A percentile compares a stretch with the other conserved stretches of the same genome.
phyloP scores from a whole-genome alignment of 129 eudicot genomes.

The Flaveria bidentis region DNA sequence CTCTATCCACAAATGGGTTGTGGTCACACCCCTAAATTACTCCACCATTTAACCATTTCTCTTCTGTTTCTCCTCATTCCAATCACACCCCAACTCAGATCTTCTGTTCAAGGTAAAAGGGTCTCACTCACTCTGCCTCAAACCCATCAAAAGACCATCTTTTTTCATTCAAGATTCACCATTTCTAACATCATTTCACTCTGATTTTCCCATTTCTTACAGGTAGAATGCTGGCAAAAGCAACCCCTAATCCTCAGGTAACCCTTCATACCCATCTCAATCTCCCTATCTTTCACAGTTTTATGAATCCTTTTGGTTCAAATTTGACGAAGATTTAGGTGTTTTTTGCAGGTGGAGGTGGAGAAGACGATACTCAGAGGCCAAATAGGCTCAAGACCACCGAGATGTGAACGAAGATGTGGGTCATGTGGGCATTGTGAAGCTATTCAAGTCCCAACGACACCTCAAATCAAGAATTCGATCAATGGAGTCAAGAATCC shows the following conservation, averaged over 20 bases:
- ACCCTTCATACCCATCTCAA: background rate
- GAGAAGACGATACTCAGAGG: constrained; percentile 47
- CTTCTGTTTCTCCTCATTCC: constrained; percentile 49
- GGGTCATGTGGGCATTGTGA: constrained; percentile 75
- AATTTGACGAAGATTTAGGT: background rate
- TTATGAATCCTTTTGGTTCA: background rate
- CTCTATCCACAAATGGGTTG: constrained; percentile 52
- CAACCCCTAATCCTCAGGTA: constrained; percentile 38
- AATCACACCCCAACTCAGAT: constrained; percentile 40
- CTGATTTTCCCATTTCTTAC: constrained; percentile 17
- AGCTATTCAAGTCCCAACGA: constrained; percentile 91
- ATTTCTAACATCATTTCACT: constrained; percentile 12
- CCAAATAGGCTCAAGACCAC: constrained; percentile 89
- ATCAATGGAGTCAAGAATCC: constrained; percentile 34
- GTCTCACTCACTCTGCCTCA: constrained; percentile 10
- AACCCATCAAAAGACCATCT: background rate
- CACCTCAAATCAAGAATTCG: constrained; percentile 47
- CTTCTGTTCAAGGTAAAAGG: constrained; percentile 53
- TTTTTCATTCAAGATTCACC: background rate
- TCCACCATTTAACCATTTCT: constrained; percentile 40
- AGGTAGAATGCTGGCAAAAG: constrained; percentile 49
- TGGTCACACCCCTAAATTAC: constrained; percentile 38
- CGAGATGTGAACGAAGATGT: constrained; percentile 80
- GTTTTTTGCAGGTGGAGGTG: constrained; percentile 30
- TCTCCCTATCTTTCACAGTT: constrained; percentile 7